Base-by-base conservation (phyloP, 2,329 filamentous ascomycete species). In the Paecilomyces formosus region DNA sequence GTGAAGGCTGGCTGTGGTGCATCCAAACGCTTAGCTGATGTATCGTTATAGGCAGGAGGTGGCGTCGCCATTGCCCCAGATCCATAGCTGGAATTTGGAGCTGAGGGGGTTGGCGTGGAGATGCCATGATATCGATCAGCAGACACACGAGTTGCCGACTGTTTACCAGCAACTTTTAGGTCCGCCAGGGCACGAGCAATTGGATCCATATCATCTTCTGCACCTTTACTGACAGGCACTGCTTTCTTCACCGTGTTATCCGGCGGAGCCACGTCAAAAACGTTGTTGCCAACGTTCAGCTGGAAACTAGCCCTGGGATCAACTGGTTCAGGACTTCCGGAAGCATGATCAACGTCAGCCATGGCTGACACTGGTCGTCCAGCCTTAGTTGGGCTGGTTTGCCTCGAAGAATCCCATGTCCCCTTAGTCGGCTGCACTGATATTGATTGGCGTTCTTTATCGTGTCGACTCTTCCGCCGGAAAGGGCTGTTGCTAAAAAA, bases 401-500 rank as follows among this genome's bases (percentile, higher is more conserved):
- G 63, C 68, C 76, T 67, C 50, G 70, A 66, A 59, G 75, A 72
- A 51, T 76, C 79, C 82, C 82, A 86, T 12, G 80, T 82, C 63
- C 81, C 84, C 51, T 82, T 77, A 58, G 76, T 67, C 3, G 73
- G 64, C n/a, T 76, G 73, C 55, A 69, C 62, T 57, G 71, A 62
- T 18, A 72, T 67, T 13, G 66, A 66, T 53, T 74, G 71, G 35
- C 73, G 70, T 33, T 79, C 90, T 67, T 90, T 92, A 57, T 88
- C 86, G 63, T 85, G 85, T 67, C 88, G 91, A 71, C 92, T 96
- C 83, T 95, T 96, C 57, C 93, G 85, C 31, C 92, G 84, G 78
- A 99, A 99, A 0, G 93, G 93, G 69, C 93, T 89, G 66, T 91
- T 92, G 72, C 92, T 90, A 77, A 99, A 96, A 75, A 97, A 97